A percentile compares a stretch with the other conserved stretches of the same genome.
Evolutionary conservation across 352 stramenopile species (phyloP).

Genomic region (Thraustochytrium sp.): DNA sequence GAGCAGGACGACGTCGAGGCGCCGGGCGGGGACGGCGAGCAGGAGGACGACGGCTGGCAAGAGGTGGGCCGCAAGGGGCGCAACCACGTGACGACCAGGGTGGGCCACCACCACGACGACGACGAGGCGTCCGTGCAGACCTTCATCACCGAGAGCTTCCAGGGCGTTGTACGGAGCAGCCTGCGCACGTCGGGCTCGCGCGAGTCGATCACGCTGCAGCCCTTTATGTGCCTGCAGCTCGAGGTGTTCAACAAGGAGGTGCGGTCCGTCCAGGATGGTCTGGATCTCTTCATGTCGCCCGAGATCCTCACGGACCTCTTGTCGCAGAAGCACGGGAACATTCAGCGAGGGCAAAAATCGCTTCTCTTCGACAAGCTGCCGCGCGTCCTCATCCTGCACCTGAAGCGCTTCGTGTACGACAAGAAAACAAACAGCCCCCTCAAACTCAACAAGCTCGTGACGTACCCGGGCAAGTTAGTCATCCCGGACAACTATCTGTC

Average conservation of each 20-base stretch:
- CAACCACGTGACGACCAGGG: background rate
- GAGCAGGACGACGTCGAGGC: too few relatives aligned
- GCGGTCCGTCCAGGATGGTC: background rate
- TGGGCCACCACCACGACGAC: background rate
- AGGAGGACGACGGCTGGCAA: constrained; percentile 12
- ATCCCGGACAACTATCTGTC: constrained; percentile 25
- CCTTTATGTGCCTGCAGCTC: constrained; percentile 40
- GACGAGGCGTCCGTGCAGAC: background rate
- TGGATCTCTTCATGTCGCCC: constrained; percentile 30
- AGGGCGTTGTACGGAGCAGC: constrained; percentile 25
- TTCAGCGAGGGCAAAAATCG: constrained; percentile 22
- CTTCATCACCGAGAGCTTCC: constrained; percentile 7
- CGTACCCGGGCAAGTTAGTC: constrained; percentile 8
- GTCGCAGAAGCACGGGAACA: background rate
- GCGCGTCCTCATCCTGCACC: constrained; percentile 15
- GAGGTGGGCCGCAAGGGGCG: background rate
- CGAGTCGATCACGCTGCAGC: constrained; percentile 37
- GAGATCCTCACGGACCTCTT: constrained; percentile 37
- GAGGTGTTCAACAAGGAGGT: constrained; percentile 35
- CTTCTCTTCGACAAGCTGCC: constrained; percentile 36
- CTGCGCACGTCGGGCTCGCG: background rate
- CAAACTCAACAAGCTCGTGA: background rate
- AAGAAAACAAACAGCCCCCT: constrained; percentile 6
- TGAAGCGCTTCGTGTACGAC: constrained; percentile 38
- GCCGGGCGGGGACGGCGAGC: background rate